Percentiles rank a stretch among this genome's conserved stretches.
Evolutionary conservation across 148 eudicot species (phyloP).

Genomic region (Fagopyrum esculentum): DNA sequence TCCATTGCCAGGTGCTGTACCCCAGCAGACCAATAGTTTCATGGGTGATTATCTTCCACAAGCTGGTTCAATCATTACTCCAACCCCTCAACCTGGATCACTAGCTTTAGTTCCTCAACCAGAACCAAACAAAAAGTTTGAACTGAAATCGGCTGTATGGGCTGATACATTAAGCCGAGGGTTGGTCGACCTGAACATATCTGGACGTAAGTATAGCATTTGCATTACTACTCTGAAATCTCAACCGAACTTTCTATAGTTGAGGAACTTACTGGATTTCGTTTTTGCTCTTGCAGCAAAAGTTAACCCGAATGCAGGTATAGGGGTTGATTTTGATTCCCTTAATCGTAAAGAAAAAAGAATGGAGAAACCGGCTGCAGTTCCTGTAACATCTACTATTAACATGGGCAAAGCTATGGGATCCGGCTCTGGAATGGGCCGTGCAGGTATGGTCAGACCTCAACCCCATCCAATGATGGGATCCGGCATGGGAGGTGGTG

Average conservation of each 20-base stretch:
- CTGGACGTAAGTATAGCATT: constrained; percentile 63
- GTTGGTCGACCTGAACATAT: constrained; percentile 80
- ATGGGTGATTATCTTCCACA: constrained; percentile 32
- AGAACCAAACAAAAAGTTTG: constrained; percentile 64
- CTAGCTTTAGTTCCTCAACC: constrained; percentile 54
- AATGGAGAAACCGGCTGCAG: constrained; percentile 70
- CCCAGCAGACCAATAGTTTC: constrained; percentile 24
- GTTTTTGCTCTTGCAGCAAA: constrained; percentile 55
- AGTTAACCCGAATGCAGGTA: constrained; percentile 72
- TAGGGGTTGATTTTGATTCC: constrained; percentile 90
- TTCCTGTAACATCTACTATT: constrained; percentile 49
- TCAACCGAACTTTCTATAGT: neutral
- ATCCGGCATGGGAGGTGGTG: constrained; percentile 38
- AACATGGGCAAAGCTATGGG: constrained; percentile 99
- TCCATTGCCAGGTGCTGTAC: constrained; percentile 23
- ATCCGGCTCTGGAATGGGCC: constrained; percentile 89
- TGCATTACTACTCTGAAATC: neutral
- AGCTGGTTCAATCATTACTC: constrained; percentile 17
- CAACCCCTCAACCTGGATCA: constrained; percentile 35
- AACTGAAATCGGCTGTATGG: constrained; percentile 90
- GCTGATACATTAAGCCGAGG: constrained; percentile 91
- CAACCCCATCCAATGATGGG: constrained; percentile 46
- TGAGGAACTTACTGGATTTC: constrained; percentile 8
- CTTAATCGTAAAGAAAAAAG: constrained; percentile 92
- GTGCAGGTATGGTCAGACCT: constrained; percentile 63